Base-by-base conservation (phyloP, 23 red algal genomes). In the Gracilaria domingensis region DNA sequence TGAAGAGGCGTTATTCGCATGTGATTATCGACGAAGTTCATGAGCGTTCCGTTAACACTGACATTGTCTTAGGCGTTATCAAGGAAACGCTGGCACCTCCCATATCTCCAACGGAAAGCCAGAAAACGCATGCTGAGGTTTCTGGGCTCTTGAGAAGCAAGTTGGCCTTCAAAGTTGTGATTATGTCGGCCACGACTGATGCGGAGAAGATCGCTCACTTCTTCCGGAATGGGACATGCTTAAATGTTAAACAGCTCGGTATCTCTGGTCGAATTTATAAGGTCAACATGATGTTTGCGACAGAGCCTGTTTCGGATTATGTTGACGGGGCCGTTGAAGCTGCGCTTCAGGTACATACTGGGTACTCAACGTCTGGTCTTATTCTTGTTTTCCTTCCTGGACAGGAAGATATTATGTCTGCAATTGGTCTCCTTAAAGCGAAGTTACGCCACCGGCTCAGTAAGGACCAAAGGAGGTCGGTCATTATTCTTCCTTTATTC, bases 1-100 rank as follows among this genome's bases (percentile, higher is more conserved):
- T 95, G n/a, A 85, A 80, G 32, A 73, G 38, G 21, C 83, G 81
- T 4, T 99, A 99, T 57, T 59, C 88, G 0, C 54, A 89, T 74
- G 50, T 99, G 0, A 80, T 99, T 42, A 58, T 99, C 35, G 97
- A 99, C 89, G 97, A 99, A 87, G 97, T 94, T 9, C 97, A 99
- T 83, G 97, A 99, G 58, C 90, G 97, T 51, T 80, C 94, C 11
- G 61, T 99, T 0, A 88, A 93, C 53, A 99, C 97, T 23, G 97
- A 99, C 77, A 83, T 99, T 71, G 37, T 96, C 7, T 34, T 99
- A 14, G 97, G 88, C 32, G 83, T 96, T 28, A 70, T 94, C 29
- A 98, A 95, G 79, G 45, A 78, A 64, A 80, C 86, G 8, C 62
- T 92, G 8, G 39, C 54, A 28, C 39, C 79, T 26, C 48, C 86